Percentiles rank a stretch among this genome's conserved stretches.
Evolutionary conservation across 176 grass and related monocot species (phyloP).

Genomic region (Musa itinerans): DNA sequence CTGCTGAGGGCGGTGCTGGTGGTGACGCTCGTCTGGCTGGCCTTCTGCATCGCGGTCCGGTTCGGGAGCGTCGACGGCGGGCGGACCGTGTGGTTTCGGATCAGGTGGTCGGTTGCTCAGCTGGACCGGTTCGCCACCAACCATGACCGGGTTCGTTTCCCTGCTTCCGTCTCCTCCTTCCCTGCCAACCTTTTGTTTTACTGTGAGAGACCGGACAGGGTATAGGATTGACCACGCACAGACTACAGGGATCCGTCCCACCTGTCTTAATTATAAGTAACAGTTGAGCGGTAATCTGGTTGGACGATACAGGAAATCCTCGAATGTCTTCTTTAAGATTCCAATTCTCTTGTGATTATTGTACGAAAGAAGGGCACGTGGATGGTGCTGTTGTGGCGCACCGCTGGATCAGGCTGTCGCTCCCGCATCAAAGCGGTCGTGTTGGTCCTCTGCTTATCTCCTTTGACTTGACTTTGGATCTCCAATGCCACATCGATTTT

Average conservation of each 20-base stretch:
- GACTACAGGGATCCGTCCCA: neutral
- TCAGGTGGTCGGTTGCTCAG: conserved; percentile 57
- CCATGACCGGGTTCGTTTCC: conserved; percentile 49
- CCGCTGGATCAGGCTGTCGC: too few species aligned
- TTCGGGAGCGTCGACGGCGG: conserved; percentile 24
- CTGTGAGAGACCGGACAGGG: neutral
- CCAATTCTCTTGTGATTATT: too few species aligned
- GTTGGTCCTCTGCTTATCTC: too few species aligned
- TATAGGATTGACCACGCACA: neutral
- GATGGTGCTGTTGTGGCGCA: too few species aligned
- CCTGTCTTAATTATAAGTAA: too few species aligned
- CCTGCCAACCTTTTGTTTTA: neutral
- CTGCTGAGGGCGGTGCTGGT: conserved; percentile 49
- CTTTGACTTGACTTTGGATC: too few species aligned
- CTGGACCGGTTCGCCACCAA: conserved; percentile 62
- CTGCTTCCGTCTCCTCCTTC: neutral
- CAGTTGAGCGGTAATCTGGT: too few species aligned
- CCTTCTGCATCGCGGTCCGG: conserved; percentile 45
- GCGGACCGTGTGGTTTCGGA: conserved; percentile 33
- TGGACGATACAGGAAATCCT: too few species aligned
- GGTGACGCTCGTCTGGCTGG: conserved; percentile 47
- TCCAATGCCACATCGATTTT: too few species aligned
- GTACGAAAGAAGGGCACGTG: too few species aligned
- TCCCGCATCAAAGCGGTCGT: too few species aligned
- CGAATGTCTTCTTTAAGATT: too few species aligned